These are phyloP conservation scores for Suillus subaureus DNA, from an alignment of 768 basidiomycete species.

Conservation along the genomic window DNA sequence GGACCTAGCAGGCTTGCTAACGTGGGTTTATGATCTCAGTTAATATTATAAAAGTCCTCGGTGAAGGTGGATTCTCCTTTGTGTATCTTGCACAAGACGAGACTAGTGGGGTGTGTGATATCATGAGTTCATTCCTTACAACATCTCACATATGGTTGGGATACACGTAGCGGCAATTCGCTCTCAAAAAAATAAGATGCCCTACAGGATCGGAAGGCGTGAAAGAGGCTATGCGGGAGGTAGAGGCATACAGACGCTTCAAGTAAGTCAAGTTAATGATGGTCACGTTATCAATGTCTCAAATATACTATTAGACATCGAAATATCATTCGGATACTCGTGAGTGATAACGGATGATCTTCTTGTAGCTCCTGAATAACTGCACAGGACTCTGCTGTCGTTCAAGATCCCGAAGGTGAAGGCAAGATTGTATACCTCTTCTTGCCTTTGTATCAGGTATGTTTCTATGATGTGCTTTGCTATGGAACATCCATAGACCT, in stretches of 20 bases:
- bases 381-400: constrained; percentile 84
- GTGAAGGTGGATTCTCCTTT: constrained; percentile 95
- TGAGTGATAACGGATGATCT: constrained; percentile 31
- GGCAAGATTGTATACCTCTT: constrained; percentile 97
- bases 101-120: constrained; percentile 67
- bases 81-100: constrained; percentile 90
- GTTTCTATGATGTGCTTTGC: constrained; percentile 12
- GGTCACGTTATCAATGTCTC: neutral
- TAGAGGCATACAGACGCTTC: constrained; percentile 94
- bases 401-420: constrained; percentile 91
- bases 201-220: constrained; percentile 87
- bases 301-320: constrained; percentile 62
- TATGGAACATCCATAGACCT: constrained; percentile 5
- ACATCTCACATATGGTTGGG: constrained; percentile 9
- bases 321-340: constrained; percentile 95
- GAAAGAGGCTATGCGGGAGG: constrained; percentile 85
- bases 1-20: constrained; percentile 7
- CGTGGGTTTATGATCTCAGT: constrained; percentile 43
- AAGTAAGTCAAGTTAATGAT: constrained; percentile 53
- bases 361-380: constrained; percentile 5
- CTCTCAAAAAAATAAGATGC: constrained; percentile 96
- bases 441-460: constrained; percentile 87
- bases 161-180: constrained; percentile 74
- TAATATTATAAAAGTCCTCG: constrained; percentile 88
- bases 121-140: neutral